phyloP scores from a whole-genome alignment of 2,329 filamentous ascomycete species.

The Corinectria fuckeliana region DNA sequence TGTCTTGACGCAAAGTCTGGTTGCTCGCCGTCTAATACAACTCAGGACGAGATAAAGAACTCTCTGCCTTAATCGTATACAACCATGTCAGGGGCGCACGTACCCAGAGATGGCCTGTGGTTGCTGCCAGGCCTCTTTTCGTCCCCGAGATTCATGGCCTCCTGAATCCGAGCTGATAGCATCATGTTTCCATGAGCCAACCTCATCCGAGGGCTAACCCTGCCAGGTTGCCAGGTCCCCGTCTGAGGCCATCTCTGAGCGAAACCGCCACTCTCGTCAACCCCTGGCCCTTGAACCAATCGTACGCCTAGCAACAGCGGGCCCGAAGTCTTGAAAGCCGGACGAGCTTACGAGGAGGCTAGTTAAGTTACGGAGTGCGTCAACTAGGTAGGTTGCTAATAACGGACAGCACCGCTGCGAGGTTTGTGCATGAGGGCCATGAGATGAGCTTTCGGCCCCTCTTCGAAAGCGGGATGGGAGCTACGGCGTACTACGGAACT shows the following conservation, averaged over 20 bases:
- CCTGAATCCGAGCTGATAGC: slow-evolving; percentile 2
- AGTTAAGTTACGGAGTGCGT: no score
- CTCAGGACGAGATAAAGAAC: not conserved
- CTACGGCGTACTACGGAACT: no score
- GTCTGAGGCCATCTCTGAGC: slow-evolving; percentile 27
- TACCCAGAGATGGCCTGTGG: not conserved
- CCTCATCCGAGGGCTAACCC: slow-evolving; percentile 26
- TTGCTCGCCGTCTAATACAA: not conserved
- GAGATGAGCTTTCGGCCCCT: slow-evolving; percentile 7
- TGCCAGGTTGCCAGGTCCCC: slow-evolving; percentile 25
- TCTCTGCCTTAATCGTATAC: not conserved
- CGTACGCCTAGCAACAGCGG: not conserved
- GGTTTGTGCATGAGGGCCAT: slow-evolving; percentile 21
- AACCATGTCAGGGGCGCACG: not conserved
- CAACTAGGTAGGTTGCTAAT: no score
- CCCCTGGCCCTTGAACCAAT: slow-evolving; percentile 20
- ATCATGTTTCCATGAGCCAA: not conserved
- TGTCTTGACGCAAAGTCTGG: not conserved
- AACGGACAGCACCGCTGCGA: slow-evolving; percentile 18
- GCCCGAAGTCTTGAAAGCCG: not conserved
- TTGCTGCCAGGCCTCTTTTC: not conserved
- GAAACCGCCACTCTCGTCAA: slow-evolving; percentile 23
- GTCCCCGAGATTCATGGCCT: not conserved
- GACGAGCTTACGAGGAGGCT: not conserved
- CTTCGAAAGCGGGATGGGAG: slow-evolving; percentile 15